These are phyloP conservation scores for Starmerella sirachaensis DNA, from an alignment of 805 yeast genomes.

Conservation along the genomic window DNA sequence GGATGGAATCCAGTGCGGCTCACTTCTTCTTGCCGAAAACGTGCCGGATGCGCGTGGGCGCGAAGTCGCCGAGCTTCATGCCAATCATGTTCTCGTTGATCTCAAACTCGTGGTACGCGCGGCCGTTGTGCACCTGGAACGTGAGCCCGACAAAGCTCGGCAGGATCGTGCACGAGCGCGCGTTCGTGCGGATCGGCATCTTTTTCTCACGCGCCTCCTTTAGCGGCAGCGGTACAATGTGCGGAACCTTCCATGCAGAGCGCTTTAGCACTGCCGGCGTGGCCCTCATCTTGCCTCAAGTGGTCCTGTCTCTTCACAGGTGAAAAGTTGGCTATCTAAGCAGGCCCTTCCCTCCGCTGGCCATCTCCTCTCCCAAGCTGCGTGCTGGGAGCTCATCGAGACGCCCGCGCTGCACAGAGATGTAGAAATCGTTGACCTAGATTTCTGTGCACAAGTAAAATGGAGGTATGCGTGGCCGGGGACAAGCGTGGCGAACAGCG, in stretches of 20 bases:
- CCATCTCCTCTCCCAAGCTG: no score
- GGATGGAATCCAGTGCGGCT: no score
- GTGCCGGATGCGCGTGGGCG: slow-evolving; percentile 83
- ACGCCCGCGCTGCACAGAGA: no score
- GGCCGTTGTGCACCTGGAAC: slow-evolving; percentile 94
- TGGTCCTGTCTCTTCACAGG: not conserved
- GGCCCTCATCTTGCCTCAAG: slow-evolving; percentile 25
- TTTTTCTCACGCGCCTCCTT: slow-evolving; percentile 69
- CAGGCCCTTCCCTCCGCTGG: no score
- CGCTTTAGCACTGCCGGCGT: slow-evolving; percentile 29
- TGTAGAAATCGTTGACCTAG: no score
- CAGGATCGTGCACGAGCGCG: slow-evolving; percentile 83
- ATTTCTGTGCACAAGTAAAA: no score
- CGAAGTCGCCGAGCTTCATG: slow-evolving; percentile 86
- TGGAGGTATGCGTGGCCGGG: no score
- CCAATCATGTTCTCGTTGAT: slow-evolving; percentile 96
- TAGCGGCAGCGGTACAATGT: slow-evolving; percentile 88
- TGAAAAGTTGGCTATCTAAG: no score
- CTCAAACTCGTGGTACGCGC: slow-evolving; percentile 77
- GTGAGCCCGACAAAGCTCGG: slow-evolving; percentile 93
- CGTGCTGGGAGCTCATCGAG: no score
- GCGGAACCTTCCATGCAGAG: slow-evolving; percentile 56
- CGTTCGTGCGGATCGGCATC: slow-evolving; percentile 88
- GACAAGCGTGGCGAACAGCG: no score
- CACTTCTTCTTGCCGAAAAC: slow-evolving; percentile 43